A percentile compares a stretch with the other conserved stretches of the same genome.
These are phyloP conservation scores for Knufia petricola DNA, from an alignment of 2,329 filamentous ascomycete species.

Conservation along the genomic window DNA sequence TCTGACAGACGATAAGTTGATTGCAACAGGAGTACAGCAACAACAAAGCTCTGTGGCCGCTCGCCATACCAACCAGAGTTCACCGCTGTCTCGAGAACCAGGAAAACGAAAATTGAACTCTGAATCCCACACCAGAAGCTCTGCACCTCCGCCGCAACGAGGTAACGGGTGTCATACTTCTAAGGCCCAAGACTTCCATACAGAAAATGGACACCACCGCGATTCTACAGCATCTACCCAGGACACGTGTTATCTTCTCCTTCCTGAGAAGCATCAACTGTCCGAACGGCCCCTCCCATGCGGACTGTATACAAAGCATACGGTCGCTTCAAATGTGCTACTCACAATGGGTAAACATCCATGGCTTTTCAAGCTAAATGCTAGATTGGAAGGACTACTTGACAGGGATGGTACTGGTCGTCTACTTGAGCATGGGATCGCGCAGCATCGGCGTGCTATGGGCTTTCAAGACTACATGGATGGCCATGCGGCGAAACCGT, in stretches of 20 bases:
- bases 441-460: neutral
- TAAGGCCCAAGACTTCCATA: neutral
- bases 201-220: neutral
- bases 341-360: constrained; percentile 7
- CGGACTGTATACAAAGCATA: neutral
- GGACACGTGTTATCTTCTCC: neutral
- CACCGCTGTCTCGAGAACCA: too few relatives aligned
- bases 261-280: neutral
- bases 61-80: too few relatives aligned
- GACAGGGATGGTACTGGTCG: neutral
- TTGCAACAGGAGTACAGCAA: too few relatives aligned
- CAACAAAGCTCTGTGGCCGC: too few relatives aligned
- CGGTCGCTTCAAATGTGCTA: constrained; percentile 1
- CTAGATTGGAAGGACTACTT: neutral
- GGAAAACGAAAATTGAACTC: too few relatives aligned
- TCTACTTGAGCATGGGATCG: neutral
- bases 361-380: constrained; percentile 1
- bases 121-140: too few relatives aligned
- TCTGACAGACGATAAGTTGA: too few relatives aligned
- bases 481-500: too few relatives aligned
- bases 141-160: too few relatives aligned
- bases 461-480: too few relatives aligned
- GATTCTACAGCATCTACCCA: neutral
- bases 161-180: neutral
- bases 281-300: neutral